These are phyloP conservation scores for Alternaria rosae DNA, from an alignment of 2,329 filamentous ascomycete genomes.

Conservation along the genomic window DNA sequence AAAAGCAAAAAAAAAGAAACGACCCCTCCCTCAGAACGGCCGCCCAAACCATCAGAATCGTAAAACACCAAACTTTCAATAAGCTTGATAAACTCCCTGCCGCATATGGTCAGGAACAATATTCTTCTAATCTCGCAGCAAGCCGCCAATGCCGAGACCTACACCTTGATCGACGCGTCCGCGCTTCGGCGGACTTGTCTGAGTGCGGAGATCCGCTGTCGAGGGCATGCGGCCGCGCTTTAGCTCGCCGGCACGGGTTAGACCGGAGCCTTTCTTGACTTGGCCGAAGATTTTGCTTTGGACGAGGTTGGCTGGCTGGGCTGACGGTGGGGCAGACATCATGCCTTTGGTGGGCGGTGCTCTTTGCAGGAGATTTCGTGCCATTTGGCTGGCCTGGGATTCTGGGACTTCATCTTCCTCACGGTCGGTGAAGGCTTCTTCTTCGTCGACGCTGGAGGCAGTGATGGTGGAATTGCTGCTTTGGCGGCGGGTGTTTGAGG, in stretches of 20 bases:
- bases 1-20: background rate
- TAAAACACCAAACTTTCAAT: conserved; percentile 14
- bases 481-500: conserved; percentile 59
- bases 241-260: conserved; percentile 38
- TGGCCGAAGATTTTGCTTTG: conserved; percentile 70
- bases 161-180: conserved; percentile 58
- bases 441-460: conserved; percentile 50
- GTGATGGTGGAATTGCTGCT: conserved; percentile 70
- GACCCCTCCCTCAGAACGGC: background rate
- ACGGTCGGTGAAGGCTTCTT: conserved; percentile 66
- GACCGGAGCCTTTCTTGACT: conserved; percentile 62
- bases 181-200: conserved; percentile 57
- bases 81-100: conserved; percentile 16
- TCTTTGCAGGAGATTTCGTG: conserved; percentile 75
- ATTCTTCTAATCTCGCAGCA: conserved; percentile 39
- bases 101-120: conserved; percentile 22
- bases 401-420: conserved; percentile 72
- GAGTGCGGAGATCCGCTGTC: conserved; percentile 31
- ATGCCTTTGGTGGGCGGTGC: conserved; percentile 53
- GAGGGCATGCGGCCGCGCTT: conserved; percentile 42
- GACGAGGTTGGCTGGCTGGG: conserved; percentile 48
- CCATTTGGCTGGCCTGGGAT: conserved; percentile 79
- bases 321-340: conserved; percentile 37
- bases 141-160: conserved; percentile 64
- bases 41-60: conserved; percentile 20